A percentile compares a stretch with the other conserved stretches of the same genome.
Conservation (phyloP, 352 stramenopile genomes). For the Phytophthora crassamura region DNA sequence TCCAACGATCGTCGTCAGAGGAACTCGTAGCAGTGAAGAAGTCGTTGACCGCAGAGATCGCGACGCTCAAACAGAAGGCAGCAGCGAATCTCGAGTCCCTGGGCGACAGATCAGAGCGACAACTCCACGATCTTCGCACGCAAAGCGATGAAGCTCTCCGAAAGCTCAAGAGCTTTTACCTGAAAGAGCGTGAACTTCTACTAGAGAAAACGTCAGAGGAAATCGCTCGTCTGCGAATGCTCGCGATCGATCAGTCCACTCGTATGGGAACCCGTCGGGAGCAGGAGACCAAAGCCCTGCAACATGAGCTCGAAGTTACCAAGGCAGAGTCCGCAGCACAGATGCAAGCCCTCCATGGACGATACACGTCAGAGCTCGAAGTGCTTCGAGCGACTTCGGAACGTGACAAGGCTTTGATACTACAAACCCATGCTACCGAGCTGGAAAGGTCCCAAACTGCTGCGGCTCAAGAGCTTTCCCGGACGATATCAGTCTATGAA, state of each 20-base stretch:
- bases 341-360: slow-evolving; percentile 30
- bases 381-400: slow-evolving; percentile 20
- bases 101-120: slow-evolving; percentile 26
- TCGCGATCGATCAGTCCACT: slow-evolving; percentile 41
- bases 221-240: slow-evolving; percentile 32
- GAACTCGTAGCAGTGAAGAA: slow-evolving; percentile 20
- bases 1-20: slow-evolving; percentile 28
- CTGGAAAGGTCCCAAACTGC: slow-evolving; percentile 20
- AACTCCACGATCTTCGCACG: slow-evolving; percentile 36
- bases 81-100: slow-evolving; percentile 32
- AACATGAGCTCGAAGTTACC: slow-evolving; percentile 21
- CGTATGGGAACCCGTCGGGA: slow-evolving; percentile 28
- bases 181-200: slow-evolving; percentile 29
- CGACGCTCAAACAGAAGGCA: slow-evolving; percentile 29
- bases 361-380: slow-evolving; percentile 34
- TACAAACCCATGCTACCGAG: slow-evolving; percentile 32
- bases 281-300: slow-evolving; percentile 33
- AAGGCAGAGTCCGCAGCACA: slow-evolving; percentile 17
- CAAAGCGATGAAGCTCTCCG: slow-evolving; percentile 36
- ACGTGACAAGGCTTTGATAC: slow-evolving; percentile 21
- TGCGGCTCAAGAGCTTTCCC: slow-evolving; percentile 28
- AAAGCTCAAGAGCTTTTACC: slow-evolving; percentile 24
- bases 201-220: slow-evolving; percentile 31
- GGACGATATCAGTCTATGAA: slow-evolving; percentile 36
- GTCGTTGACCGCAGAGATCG: slow-evolving; percentile 32